These are phyloP conservation scores for Reutealis trisperma DNA, from an alignment of 345 rosid species.

Conservation along the genomic window DNA sequence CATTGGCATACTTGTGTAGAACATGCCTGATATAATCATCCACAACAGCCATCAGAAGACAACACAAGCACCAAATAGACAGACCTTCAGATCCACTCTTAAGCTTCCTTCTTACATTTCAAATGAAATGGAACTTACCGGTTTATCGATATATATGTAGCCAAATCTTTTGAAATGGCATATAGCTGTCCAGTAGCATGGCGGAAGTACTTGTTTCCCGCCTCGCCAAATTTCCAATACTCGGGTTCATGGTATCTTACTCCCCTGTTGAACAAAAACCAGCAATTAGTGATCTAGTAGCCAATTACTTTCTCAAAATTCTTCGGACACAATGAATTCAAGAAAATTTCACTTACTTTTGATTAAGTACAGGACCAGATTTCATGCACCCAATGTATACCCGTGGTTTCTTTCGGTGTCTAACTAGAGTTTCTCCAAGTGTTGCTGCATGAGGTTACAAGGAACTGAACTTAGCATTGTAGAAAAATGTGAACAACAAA, in stretches of 20 bases:
- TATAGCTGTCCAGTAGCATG: slow-evolving; percentile 97
- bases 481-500: not conserved
- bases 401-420: slow-evolving; percentile 73
- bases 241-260: slow-evolving; percentile 98
- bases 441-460: slow-evolving; percentile 59
- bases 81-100: not conserved
- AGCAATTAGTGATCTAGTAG: not conserved
- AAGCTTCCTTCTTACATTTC: slow-evolving; percentile 9
- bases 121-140: slow-evolving; percentile 55
- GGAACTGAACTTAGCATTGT: slow-evolving; percentile 3
- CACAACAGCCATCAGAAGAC: slow-evolving; percentile 5
- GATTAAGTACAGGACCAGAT: slow-evolving; percentile 94
- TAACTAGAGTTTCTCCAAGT: slow-evolving; percentile 83
- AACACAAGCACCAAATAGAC: slow-evolving; percentile 1
- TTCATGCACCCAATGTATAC: slow-evolving; percentile 97
- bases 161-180: slow-evolving; percentile 92
- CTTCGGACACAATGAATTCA: slow-evolving; percentile 2
- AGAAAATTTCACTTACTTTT: slow-evolving; percentile 54
- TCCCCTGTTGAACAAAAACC: slow-evolving; percentile 55
- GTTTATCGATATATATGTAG: slow-evolving; percentile 88
- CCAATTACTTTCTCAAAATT: not conserved
- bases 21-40: slow-evolving; percentile 63
- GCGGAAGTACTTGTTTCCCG: slow-evolving; percentile 94
- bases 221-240: slow-evolving; percentile 91
- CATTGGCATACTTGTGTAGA: slow-evolving; percentile 92